Evolutionary conservation across 2,329 filamentous ascomycete genomes (phyloP), one percentile per base, ranked within the genome.

Genomic region (Colletotrichum truncatum): DNA sequence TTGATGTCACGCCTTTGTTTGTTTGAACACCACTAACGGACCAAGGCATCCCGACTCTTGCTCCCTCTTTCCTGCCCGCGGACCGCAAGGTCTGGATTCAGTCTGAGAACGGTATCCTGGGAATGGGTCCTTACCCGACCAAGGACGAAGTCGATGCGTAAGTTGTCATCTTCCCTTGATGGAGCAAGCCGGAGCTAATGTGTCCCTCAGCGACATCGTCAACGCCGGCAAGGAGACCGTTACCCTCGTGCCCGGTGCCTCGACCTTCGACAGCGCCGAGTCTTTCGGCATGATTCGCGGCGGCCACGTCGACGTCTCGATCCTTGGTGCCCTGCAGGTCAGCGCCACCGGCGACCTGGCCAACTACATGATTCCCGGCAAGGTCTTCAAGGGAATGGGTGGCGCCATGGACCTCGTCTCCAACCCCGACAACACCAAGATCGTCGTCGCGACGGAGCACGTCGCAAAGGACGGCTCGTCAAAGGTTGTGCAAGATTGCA

Each of bases 351-450:
- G 93, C 25, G 93, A 97, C 74, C 79, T 97, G 56, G 93, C 93
- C 46, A 96, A 96, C 79, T 97, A 93, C 83, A 96, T 96, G 91
- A 91, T 97, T 68, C 93, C 93, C 0, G 93, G 93, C 23, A 96
- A 95, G 78, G 88, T 93, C 10, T 89, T 94, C 79, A 96, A 96
- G 84, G 93, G 93, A 16, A 96, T 97, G 89, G 93, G 93, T 66
- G 90, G 90, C 26, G 90, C 90, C 16, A 92, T 92, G 90, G 90
- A 92, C 74, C 79, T 92, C 7, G 89, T 92, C 10, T 89, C 87
- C 36, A 91, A 92, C 77, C 90, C 90, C 0, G 87, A 90, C 70
- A 83, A 85, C 71, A 92, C 90, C 69, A 92, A 91, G 82, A 90
- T 92, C 70, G 88, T 92, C 4, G 89, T 92, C 3, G 86, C 89